Base-by-base conservation (phyloP, 192 early-diverging fungal species). In the Helicostylum pulchrum region DNA sequence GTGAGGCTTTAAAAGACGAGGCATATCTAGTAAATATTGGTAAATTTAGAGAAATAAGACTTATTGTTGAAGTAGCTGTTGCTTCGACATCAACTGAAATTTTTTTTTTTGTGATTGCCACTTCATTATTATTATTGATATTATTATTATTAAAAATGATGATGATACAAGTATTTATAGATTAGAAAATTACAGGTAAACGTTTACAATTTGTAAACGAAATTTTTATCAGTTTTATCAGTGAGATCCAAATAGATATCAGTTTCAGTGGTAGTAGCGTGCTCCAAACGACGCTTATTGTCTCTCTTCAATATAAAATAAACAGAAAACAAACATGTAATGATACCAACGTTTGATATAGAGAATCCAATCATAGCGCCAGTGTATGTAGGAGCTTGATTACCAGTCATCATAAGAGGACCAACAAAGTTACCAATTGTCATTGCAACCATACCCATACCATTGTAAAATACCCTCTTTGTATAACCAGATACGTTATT, bases 401-500 rank as follows among this genome's bases (percentile, higher is more conserved):
- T 54, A 2, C 30, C 39, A 4, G 39, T 51, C 66, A 67, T 67
- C 36, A 61, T 53, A 4, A 67, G 31, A 11, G 58, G 66, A 12
- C 58, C 66, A 61, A 45, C 34, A 17, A 61, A 46, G 31, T 61
- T 67, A 19, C 66, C 66, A 61, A 61, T 32, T 7, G 66, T 67
- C 10, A 44, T 61, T n/a, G 48, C 21, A 4, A 56, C 15, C 11
- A 66, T 39, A 19, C 45, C 42, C 2, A 66, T 44, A 23, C 17
- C 46, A 36, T 66, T 56, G 19, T 55, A 57, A 14, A 53, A 47
- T 0, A 58, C 15, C 14, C 56, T 66, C 31, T 66, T 66, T 34
- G 54, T 50, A 47, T 66, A 58, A 1, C 64, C 64, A 20, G 47
- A 48, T 7, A 62, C 47, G 32, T 50, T 48, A 32, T 62, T 62